Base-by-base conservation (phyloP, 352 stramenopile genomes). In the Halophytophthora polymorphica region DNA sequence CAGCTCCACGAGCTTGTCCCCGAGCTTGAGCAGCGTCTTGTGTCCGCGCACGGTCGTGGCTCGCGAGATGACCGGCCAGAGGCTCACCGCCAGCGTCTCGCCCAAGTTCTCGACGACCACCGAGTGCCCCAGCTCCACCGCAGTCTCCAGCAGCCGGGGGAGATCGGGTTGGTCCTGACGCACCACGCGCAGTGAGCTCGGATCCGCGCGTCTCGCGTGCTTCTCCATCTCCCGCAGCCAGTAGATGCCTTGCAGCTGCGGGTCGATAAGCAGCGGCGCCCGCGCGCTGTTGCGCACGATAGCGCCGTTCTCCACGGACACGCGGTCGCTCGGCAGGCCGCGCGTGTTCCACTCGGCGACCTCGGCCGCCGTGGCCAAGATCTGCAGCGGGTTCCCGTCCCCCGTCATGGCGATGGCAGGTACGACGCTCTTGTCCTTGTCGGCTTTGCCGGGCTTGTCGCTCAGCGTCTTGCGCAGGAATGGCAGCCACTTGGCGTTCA, bases 261-360 rank as follows among this genome's bases (percentile, higher is more conserved):
- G 89, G 47, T 98, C 91, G 17, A 98, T 83, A 6, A 98, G 56
- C 17, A 98, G 58, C 8, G 91, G 90, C 62, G 85, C 95, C 1
- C 88, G 79, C 41, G 63, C 78, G 56, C 83, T 96, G 31, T 75
- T 81, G 7, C 73, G 62, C 2, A 90, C 82, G 14, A 98, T 95
- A 5, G 85, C 79, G n/a, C 82, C 91, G 38, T 98, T 98, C 37
- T 98, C 90, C 19, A 90, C 64, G 0, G 85, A 97, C 12, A 97
- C 88, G 3, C 83, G 79, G 48, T 98, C 91, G 29, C 81, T 91
- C 4, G 91, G 89, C 10, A 98, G 56, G 0, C 88, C 87, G 53
- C 86, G 65, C 0, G 86, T 91, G 31, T 71, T 88, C 86, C 89
- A 97, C 40, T 90, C 76, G 1, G 87, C 84, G 23, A 96, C 73